Percentiles rank a stretch among this genome's conserved stretches.
phyloP scores from a whole-genome alignment of 2,329 filamentous ascomycete species.

The Nectriaceae sp. region DNA sequence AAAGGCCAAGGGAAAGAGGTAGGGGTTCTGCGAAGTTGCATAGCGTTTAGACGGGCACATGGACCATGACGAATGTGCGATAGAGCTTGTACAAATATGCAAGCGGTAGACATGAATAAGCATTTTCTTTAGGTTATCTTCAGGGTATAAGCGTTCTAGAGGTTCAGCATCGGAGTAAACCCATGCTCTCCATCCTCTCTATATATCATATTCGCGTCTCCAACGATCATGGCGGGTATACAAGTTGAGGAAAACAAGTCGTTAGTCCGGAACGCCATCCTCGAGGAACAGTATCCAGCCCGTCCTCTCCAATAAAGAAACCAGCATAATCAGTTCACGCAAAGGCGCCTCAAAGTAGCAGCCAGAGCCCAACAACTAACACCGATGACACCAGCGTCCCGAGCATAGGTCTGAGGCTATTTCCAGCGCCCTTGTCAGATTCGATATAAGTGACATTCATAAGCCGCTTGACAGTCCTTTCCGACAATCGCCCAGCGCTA shows the following conservation, averaged over 20 bases:
- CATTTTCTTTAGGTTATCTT: constrained; percentile 25
- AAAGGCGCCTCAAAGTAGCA: constrained; percentile 13
- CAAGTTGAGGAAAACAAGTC: no score
- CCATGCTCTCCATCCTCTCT: constrained; percentile 12
- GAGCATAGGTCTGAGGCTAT: constrained; percentile 15
- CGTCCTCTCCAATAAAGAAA: constrained; percentile 11
- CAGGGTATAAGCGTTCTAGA: constrained; percentile 23
- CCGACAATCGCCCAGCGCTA: constrained; percentile 40
- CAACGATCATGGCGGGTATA: neutral
- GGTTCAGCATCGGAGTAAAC: constrained; percentile 5
- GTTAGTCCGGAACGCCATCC: no score
- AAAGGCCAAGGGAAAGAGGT: constrained; percentile 38
- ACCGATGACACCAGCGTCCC: constrained; percentile 11
- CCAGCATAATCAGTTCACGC: no score
- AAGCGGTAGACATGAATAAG: constrained; percentile 22
- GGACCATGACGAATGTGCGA: constrained; percentile 22
- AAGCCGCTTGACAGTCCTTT: constrained; percentile 32
- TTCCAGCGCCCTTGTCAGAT: constrained; percentile 30
- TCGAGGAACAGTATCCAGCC: constrained; percentile 15
- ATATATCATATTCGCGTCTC: constrained; percentile 13
- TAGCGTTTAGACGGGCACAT: constrained; percentile 9
- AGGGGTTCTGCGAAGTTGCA: constrained; percentile 1
- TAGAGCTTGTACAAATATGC: constrained; percentile 25
- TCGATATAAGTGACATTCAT: constrained; percentile 38
- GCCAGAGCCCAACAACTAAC: constrained; percentile 17